A percentile compares a stretch with the other conserved stretches of the same genome.
Evolutionary conservation across 768 basidiomycete genomes (phyloP).

Genomic region (Tylopilus plumbeoviolaceoides): DNA sequence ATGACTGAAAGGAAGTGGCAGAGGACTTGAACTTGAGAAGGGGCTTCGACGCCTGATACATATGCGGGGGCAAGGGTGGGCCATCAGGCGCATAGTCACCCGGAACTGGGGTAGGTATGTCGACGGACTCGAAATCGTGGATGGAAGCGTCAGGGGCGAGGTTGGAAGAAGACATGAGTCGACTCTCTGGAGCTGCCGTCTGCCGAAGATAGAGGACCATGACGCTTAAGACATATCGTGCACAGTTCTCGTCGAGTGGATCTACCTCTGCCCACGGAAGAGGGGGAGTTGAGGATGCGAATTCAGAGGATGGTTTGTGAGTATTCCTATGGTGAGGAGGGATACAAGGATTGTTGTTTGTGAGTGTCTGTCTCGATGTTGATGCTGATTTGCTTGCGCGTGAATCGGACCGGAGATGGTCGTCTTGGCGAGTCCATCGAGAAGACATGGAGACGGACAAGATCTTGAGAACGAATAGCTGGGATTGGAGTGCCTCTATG

Average conservation of each 20-base stretch:
- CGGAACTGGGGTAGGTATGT: constrained; percentile 29
- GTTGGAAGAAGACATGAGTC: constrained; percentile 57
- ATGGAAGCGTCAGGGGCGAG: constrained; percentile 61
- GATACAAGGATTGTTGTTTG: constrained; percentile 33
- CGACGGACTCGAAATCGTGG: constrained; percentile 67
- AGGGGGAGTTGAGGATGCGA: constrained; percentile 28
- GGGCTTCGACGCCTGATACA: constrained; percentile 36
- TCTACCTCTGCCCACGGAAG: constrained; percentile 58
- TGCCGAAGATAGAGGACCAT: constrained; percentile 81
- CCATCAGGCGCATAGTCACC: constrained; percentile 19
- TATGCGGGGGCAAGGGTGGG: constrained; percentile 36
- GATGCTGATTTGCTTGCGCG: constrained; percentile 38
- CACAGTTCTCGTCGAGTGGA: constrained; percentile 77
- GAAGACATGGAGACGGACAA: constrained; percentile 73
- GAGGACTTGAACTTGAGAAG: constrained; percentile 33
- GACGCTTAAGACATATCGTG: constrained; percentile 75
- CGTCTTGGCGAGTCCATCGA: constrained; percentile 56
- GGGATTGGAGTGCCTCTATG: constrained; percentile 78
- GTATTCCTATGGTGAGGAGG: constrained; percentile 30
- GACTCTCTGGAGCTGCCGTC: constrained; percentile 52
- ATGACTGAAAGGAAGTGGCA: constrained; percentile 39
- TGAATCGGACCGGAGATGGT: constrained; percentile 39
- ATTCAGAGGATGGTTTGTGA: constrained; percentile 43
- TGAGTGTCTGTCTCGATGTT: constrained; percentile 28
- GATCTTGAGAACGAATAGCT: constrained; percentile 81